Conservation (phyloP, 2,329 filamentous ascomycete species). For the Paecilomyces variotii region DNA sequence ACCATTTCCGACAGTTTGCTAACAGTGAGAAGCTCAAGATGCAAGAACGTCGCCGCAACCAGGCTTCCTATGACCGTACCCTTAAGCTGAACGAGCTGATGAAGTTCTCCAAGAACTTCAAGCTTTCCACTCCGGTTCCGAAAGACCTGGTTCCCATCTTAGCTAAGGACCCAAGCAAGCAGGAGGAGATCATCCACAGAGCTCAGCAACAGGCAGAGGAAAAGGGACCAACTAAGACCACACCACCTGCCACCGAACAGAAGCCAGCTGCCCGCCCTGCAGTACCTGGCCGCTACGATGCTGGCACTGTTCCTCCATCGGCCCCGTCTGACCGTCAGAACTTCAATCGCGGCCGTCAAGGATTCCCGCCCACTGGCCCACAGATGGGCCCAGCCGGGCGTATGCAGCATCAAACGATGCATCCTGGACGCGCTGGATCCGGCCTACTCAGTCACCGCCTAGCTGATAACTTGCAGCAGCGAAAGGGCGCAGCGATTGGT, state of each 20-base stretch:
- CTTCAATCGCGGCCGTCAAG: slow-evolving; percentile 39
- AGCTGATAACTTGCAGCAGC: slow-evolving; percentile 45
- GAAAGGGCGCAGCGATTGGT: slow-evolving; percentile 35
- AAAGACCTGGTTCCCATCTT: slow-evolving; percentile 88
- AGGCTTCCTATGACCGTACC: slow-evolving; percentile 67
- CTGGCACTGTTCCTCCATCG: slow-evolving; percentile 25
- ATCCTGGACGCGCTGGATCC: slow-evolving; percentile 33
- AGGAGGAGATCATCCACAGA: slow-evolving; percentile 85
- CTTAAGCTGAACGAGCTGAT: slow-evolving; percentile 89
- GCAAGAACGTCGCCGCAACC: slow-evolving; percentile 48
- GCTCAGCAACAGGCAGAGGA: slow-evolving; percentile 66
- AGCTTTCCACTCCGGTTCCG: slow-evolving; percentile 86
- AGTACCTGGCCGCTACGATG: slow-evolving; percentile 41
- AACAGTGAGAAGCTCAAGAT: slow-evolving; percentile 54
- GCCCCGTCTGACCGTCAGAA: slow-evolving; percentile 41
- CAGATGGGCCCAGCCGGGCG: slow-evolving; percentile 35
- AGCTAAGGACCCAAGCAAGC: slow-evolving; percentile 91
- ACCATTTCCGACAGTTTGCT: slow-evolving; percentile 58
- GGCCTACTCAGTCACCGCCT: slow-evolving; percentile 45
- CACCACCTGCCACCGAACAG: slow-evolving; percentile 39
- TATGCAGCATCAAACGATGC: slow-evolving; percentile 35
- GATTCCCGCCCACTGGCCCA: slow-evolving; percentile 39
- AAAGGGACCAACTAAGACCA: slow-evolving; percentile 40
- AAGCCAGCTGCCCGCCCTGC: slow-evolving; percentile 43
- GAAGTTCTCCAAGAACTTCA: slow-evolving; percentile 91